Percentiles rank a stretch among this genome's conserved stretches.
Conservation (phyloP, 2,329 filamentous ascomycete species). For the Fusarium sp. region DNA sequence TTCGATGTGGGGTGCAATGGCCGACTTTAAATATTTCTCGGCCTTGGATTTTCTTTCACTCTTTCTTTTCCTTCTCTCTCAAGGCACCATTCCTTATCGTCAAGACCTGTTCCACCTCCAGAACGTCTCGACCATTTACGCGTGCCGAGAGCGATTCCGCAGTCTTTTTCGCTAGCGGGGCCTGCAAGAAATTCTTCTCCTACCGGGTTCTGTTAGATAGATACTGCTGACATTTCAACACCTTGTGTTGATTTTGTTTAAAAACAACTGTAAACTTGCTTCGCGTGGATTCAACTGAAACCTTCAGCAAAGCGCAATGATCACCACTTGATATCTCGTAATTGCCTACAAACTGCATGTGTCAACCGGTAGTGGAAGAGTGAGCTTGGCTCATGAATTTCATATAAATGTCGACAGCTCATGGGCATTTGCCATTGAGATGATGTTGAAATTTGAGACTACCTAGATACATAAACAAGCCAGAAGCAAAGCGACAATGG, state of each 20-base stretch:
- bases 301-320: not conserved
- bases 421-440: slow-evolving; percentile 6
- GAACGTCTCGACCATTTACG: slow-evolving; percentile 90
- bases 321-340: not conserved
- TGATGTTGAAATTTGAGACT: slow-evolving; percentile 40
- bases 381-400: not conserved
- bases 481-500: slow-evolving; percentile 24
- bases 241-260: not conserved
- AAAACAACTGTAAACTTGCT: not conserved
- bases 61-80: slow-evolving; percentile 53
- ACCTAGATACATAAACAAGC: slow-evolving; percentile 31
- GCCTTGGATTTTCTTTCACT: slow-evolving; percentile 26
- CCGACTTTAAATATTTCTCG: slow-evolving; percentile 20
- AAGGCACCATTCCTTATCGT: slow-evolving; percentile 96
- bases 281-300: not conserved
- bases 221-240: slow-evolving; percentile 77
- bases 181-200: slow-evolving; percentile 68
- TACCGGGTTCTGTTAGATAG: slow-evolving; percentile 97
- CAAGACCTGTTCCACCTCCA: slow-evolving; percentile 77
- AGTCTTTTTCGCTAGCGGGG: slow-evolving; percentile 99
- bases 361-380: not conserved
- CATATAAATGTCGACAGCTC: not conserved
- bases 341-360: not conserved
- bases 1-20: not conserved
- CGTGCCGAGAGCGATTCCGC: slow-evolving; percentile 84